Percentiles rank a stretch among this genome's conserved stretches.
These are phyloP conservation scores for Piromyces finnis DNA, from an alignment of 192 early-diverging fungal species.

Conservation along the genomic window DNA sequence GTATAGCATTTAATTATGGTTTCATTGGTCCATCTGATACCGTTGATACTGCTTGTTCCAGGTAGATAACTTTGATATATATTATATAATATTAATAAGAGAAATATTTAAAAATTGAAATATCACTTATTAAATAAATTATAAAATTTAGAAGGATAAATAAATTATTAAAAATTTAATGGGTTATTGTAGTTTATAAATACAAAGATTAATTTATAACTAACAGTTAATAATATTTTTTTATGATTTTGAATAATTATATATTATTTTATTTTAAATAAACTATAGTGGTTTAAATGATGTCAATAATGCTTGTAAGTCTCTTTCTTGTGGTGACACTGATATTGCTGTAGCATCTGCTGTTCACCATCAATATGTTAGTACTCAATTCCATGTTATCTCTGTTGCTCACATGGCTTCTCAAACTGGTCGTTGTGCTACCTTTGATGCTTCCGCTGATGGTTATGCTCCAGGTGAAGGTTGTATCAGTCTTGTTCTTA, in stretches of 20 bases:
- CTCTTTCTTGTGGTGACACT: constrained; percentile 7
- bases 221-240: no score
- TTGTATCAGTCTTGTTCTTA: constrained; percentile 9
- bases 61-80: neutral
- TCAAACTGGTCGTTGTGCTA: constrained; percentile 4
- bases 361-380: constrained; percentile 3
- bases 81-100: no score
- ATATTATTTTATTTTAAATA: neutral
- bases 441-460: constrained; percentile 14
- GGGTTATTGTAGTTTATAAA: no score
- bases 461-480: constrained; percentile 17
- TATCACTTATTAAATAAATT: no score
- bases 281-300: constrained; percentile 4
- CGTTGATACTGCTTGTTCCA: constrained; percentile 14
- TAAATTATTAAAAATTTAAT: no score
- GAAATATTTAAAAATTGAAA: no score
- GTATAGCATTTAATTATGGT: constrained; percentile 12
- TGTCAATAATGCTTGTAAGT: constrained; percentile 8
- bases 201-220: no score
- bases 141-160: no score
- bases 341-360: constrained; percentile 11
- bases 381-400: constrained; percentile 3
- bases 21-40: constrained; percentile 8
- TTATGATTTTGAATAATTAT: no score
- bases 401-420: constrained; percentile 4